Base-by-base conservation (phyloP, 2,329 filamentous ascomycete species). In the Purpureocillium lavendulum region DNA sequence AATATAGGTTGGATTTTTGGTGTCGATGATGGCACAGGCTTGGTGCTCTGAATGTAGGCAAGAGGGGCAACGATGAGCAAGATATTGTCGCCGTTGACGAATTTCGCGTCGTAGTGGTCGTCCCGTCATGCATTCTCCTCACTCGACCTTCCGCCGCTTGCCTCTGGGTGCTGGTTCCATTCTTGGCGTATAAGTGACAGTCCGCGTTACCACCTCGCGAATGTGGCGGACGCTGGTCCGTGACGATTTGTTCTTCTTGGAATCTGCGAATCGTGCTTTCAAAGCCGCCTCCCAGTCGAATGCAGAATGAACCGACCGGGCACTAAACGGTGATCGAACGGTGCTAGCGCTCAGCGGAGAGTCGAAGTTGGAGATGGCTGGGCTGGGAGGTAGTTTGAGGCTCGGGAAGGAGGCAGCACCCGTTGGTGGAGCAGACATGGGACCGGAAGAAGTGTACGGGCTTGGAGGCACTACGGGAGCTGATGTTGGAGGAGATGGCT, bases 91-190 rank as follows among this genome's bases (percentile, higher is more conserved):
- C n/a, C n/a, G n/a, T n/a, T n/a, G n/a, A n/a, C n/a, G n/a, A n/a
- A n/a, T n/a, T n/a, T n/a, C n/a, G n/a, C n/a, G n/a, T n/a, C n/a
- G n/a, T n/a, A n/a, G n/a, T n/a, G n/a, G n/a, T n/a, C n/a, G n/a
- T n/a, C 26, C 26, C 26, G 26, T 29, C 26, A n/a, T n/a, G n/a
- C n/a, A n/a, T n/a, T 18, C 17, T 34, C 38, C 40, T 56, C 52
- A 69, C 47, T 73, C 69, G 36, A 71, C 61, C 70, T 87, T 94
- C 67, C 89, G 82, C 66, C 88, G 80, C 75, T 96, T 97, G 48
- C 89, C 89, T 61, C 89, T 89, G 7, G 88, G 90, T 30, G 89
- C 87, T 17, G 89, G 86, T 49, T 88, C 85, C 67, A 97, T 86
- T 48, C 82, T 73, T 45, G 80, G 84, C 58, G 86, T 94, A 63